phyloP scores from a whole-genome alignment of 148 eudicot species.

The Oxyria digyna region DNA sequence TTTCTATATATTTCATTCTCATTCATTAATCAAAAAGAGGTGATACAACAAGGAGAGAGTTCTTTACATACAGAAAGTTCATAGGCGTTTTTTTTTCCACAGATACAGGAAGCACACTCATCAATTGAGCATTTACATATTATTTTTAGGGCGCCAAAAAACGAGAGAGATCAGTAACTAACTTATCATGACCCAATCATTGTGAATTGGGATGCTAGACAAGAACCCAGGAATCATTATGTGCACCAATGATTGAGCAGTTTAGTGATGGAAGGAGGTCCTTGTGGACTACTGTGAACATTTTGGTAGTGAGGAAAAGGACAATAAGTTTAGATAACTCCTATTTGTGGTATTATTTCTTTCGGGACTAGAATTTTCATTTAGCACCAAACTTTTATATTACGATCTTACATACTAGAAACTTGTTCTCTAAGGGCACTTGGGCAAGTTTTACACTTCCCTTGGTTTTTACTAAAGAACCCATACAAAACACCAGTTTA shows the following conservation, averaged over 20 bases:
- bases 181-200: not conserved
- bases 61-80: not conserved
- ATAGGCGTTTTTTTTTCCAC: not conserved
- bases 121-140: not conserved
- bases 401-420: not conserved
- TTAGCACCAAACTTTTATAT: not conserved
- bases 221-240: not conserved
- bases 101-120: not conserved
- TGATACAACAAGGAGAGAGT: not conserved
- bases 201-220: not conserved
- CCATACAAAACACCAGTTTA: not conserved
- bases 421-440: not conserved
- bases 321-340: not conserved
- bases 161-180: not conserved
- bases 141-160: not conserved
- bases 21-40: not conserved
- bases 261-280: not conserved
- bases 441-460: not conserved
- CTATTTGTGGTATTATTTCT: not conserved
- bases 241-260: not conserved
- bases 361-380: not conserved
- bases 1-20: not conserved
- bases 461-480: not conserved
- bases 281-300: not conserved
- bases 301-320: not conserved